Evolutionary conservation across 2,329 filamentous ascomycete species (phyloP).

Genomic region (Alternaria infectoria): DNA sequence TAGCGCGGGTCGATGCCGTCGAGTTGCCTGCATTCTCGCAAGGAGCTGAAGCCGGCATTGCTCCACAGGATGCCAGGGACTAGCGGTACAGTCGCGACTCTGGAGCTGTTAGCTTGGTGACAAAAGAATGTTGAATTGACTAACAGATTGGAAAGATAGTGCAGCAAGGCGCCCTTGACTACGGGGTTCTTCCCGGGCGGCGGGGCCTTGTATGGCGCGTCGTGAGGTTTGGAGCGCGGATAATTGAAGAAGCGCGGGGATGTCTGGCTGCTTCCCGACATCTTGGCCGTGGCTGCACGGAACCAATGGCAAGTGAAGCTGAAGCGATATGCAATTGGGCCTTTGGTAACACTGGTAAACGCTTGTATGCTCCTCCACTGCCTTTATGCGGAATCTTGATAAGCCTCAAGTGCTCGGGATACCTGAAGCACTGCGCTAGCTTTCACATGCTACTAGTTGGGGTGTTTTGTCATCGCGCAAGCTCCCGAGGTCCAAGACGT

Average conservation of each 20-base stretch:
- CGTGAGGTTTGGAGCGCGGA: constrained; percentile 38
- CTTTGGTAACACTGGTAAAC: neutral
- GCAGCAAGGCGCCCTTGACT: constrained; percentile 69
- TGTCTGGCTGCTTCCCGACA: constrained; percentile 25
- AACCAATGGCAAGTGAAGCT: neutral
- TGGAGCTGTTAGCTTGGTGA: constrained; percentile 39
- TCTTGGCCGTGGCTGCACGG: constrained; percentile 17
- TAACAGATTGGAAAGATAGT: constrained; percentile 67
- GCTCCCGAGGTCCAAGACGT: neutral
- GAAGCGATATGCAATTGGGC: neutral
- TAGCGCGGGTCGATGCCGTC: constrained; percentile 61
- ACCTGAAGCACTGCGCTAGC: neutral
- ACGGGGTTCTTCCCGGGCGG: constrained; percentile 67
- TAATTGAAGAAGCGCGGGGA: constrained; percentile 43
- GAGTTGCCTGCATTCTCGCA: constrained; percentile 63
- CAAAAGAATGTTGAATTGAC: constrained; percentile 28
- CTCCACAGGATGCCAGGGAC: constrained; percentile 72
- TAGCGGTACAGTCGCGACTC: constrained; percentile 65
- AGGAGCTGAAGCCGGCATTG: constrained; percentile 69
- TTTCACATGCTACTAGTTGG: constrained; percentile 4
- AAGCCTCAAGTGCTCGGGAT: constrained; percentile 1
- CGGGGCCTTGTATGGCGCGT: constrained; percentile 44
- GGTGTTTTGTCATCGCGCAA: neutral
- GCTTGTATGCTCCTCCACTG: neutral
- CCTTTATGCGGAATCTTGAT: neutral